These are phyloP conservation scores for Mucor irregularis DNA, from an alignment of 371 early-diverging fungal species.

Conservation along the genomic window DNA sequence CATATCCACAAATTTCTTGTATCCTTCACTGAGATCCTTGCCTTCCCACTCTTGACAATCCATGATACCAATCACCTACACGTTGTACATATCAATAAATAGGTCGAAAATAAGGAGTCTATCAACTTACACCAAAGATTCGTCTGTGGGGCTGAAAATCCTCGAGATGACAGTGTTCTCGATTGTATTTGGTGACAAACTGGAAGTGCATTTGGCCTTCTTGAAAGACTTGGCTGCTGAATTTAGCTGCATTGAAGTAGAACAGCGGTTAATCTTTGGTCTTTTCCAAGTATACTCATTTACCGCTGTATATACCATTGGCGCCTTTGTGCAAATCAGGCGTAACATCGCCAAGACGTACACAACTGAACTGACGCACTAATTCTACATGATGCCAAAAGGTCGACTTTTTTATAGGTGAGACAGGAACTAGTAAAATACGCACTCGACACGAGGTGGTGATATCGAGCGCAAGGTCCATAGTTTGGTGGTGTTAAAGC, in stretches of 20 bases:
- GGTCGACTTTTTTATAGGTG: slow-evolving; percentile 68
- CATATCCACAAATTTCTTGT: slow-evolving; percentile 64
- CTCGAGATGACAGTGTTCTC: slow-evolving; percentile 68
- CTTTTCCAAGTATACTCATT: too few relatives aligned
- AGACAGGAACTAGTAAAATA: slow-evolving; percentile 76
- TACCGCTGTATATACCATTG: too few relatives aligned
- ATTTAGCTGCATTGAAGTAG: slow-evolving; percentile 20
- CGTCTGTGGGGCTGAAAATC: slow-evolving; percentile 80
- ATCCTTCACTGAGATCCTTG: slow-evolving; percentile 64
- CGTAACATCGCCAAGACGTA: slow-evolving; percentile 62
- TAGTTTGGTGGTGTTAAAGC: slow-evolving; percentile 5
- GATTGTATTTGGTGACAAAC: slow-evolving; percentile 68
- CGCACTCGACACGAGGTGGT: slow-evolving; percentile 67
- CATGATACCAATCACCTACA: slow-evolving; percentile 78
- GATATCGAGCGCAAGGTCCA: slow-evolving; percentile 58
- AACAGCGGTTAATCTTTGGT: too few relatives aligned
- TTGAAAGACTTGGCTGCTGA: slow-evolving; percentile 44
- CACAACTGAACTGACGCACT: slow-evolving; percentile 59
- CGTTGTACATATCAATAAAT: not conserved
- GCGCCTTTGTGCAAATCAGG: slow-evolving; percentile 58
- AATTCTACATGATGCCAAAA: slow-evolving; percentile 72
- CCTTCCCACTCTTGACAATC: slow-evolving; percentile 76
- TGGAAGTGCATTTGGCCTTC: slow-evolving; percentile 81
- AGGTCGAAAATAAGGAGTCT: not conserved
- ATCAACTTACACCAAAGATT: slow-evolving; percentile 68